phyloP scores from a whole-genome alignment of 1,284 basidiomycete genomes.

The Ustilago sp. region DNA sequence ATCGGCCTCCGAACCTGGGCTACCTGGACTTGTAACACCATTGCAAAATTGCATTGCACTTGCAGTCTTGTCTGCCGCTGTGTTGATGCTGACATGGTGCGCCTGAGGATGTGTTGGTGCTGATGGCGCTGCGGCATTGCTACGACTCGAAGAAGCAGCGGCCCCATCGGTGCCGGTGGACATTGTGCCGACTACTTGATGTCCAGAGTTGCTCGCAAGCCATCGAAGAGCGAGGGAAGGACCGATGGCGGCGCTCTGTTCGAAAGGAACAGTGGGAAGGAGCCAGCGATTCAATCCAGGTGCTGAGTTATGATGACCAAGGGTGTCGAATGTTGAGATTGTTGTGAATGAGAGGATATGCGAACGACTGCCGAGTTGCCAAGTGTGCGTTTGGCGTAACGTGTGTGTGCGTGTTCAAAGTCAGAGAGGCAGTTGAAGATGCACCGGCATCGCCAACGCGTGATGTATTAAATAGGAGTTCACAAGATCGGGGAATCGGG shows the following conservation, averaged over 20 bases:
- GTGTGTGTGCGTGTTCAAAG: not conserved
- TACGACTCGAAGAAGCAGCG: slow-evolving; percentile 18
- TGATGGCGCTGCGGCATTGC: not conserved
- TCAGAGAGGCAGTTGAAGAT: not conserved
- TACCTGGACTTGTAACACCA: slow-evolving; percentile 37
- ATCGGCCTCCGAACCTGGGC: slow-evolving; percentile 43
- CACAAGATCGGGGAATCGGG: too few species aligned
- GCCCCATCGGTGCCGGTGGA: slow-evolving; percentile 16
- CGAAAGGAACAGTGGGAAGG: not conserved
- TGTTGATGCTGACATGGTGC: not conserved
- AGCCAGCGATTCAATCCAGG: not conserved
- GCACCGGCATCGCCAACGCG: too few species aligned
- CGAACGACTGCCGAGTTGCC: not conserved
- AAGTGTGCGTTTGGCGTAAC: not conserved
- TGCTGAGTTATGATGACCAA: not conserved
- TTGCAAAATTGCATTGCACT: slow-evolving; percentile 26
- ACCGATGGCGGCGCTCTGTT: not conserved
- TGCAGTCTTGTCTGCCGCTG: slow-evolving; percentile 14
- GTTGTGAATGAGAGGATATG: not conserved
- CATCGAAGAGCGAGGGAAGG: slow-evolving; percentile 17
- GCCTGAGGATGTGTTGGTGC: slow-evolving; percentile 2
- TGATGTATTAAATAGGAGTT: too few species aligned
- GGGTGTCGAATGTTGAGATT: not conserved
- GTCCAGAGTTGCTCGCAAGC: slow-evolving; percentile 2
- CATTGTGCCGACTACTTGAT: slow-evolving; percentile 18